Evolutionary conservation across 2,329 filamentous ascomycete species (phyloP).

Genomic region (Tolypocladium capitatum): DNA sequence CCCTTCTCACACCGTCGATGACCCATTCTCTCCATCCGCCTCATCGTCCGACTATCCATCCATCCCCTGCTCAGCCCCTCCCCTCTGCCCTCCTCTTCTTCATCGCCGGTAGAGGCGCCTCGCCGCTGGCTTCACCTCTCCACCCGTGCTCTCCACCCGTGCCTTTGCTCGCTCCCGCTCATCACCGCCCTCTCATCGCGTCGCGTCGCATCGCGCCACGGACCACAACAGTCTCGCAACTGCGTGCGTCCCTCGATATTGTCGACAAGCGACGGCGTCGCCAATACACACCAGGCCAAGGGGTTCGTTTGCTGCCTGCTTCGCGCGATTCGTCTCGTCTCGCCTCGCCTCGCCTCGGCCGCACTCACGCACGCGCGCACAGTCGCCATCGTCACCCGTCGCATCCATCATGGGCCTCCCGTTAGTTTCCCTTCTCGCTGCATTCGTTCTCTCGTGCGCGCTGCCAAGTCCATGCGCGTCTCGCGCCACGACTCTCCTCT

Average conservation of each 20-base stretch:
- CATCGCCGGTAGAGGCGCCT: not conserved
- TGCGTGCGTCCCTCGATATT: not conserved
- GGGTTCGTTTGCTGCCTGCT: not conserved
- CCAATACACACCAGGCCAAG: not conserved
- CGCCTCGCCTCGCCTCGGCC: not conserved
- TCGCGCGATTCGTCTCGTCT: not conserved
- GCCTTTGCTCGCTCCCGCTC: not conserved
- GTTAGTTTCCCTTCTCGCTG: slow-evolving; percentile 22
- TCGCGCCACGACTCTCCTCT: not conserved
- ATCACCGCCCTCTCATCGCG: not conserved
- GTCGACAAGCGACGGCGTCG: not conserved
- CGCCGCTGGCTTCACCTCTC: not conserved
- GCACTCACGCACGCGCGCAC: not conserved
- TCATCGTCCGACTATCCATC: not conserved
- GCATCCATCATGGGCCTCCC: slow-evolving; percentile 30
- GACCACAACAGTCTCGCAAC: not conserved
- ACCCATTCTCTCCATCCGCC: not conserved
- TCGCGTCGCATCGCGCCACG: not conserved
- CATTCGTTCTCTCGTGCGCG: not conserved
- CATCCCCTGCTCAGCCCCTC: not conserved
- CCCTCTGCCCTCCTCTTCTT: not conserved
- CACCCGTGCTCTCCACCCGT: no score
- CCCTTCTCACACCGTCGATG: not conserved
- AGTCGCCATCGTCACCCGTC: not conserved
- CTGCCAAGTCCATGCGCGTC: not conserved